These are phyloP conservation scores for Ophiocordyceps camponoti-rufipedis DNA, from an alignment of 2,329 filamentous ascomycete genomes.

Conservation along the genomic window DNA sequence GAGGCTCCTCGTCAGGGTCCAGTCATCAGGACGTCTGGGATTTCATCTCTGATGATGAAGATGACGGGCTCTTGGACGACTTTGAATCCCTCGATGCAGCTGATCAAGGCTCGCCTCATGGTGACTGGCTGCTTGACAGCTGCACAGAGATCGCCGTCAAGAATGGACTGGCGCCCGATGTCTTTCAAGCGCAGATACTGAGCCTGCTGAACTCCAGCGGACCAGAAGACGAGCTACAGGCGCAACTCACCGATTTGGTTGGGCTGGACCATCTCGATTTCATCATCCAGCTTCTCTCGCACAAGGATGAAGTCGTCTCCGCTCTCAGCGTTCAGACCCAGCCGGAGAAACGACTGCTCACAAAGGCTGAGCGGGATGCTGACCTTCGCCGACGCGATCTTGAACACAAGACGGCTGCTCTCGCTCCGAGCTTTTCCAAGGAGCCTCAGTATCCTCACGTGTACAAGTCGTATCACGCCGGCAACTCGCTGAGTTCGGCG, in stretches of 20 bases:
- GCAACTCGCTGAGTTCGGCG: slow-evolving; percentile 64
- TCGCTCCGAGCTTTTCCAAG: slow-evolving; percentile 54
- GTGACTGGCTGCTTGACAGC: slow-evolving; percentile 53
- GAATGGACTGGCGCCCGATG: slow-evolving; percentile 46
- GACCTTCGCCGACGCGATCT: slow-evolving; percentile 57
- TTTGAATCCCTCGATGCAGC: slow-evolving; percentile 27
- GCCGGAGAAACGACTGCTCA: slow-evolving; percentile 40
- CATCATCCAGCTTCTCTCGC: slow-evolving; percentile 72
- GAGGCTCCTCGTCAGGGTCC: slow-evolving; percentile 34
- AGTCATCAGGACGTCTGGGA: slow-evolving; percentile 81
- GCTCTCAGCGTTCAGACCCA: slow-evolving; percentile 17
- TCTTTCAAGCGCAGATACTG: slow-evolving; percentile 62
- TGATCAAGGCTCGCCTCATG: slow-evolving; percentile 22
- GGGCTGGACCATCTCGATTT: slow-evolving; percentile 90
- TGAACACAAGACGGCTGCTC: slow-evolving; percentile 60
- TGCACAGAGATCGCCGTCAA: slow-evolving; percentile 50
- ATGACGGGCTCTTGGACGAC: slow-evolving; percentile 48
- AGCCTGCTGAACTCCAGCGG: slow-evolving; percentile 51
- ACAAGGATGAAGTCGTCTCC: slow-evolving; percentile 49
- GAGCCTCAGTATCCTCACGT: slow-evolving; percentile 82
- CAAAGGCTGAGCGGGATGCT: slow-evolving; percentile 60
- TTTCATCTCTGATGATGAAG: slow-evolving; percentile 60
- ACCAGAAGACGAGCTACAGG: slow-evolving; percentile 76
- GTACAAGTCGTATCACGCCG: slow-evolving; percentile 66
- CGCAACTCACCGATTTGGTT: slow-evolving; percentile 71